Percentiles rank a stretch among this genome's conserved stretches.
phyloP scores from a whole-genome alignment of 257 asterid species.

The Capsicum pubescens region DNA sequence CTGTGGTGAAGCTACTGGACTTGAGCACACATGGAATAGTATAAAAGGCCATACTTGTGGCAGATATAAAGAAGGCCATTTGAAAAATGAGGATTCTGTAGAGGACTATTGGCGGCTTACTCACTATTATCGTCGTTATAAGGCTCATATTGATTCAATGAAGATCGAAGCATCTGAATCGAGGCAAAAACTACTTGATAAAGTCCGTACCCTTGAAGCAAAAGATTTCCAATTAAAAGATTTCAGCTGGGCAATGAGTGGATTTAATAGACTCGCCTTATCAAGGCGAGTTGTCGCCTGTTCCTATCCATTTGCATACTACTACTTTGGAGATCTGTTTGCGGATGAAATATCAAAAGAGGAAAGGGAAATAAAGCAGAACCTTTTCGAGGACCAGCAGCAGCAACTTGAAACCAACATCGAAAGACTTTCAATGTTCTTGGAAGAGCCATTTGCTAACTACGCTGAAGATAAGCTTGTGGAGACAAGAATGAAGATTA shows the following conservation, averaged over 20 bases:
- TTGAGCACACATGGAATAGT: conserved; percentile 36
- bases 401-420: conserved; percentile 61
- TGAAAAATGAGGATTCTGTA: conserved; percentile 32
- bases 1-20: conserved; percentile 64
- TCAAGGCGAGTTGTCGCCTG: conserved; percentile 49
- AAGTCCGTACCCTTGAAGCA: conserved; percentile 36
- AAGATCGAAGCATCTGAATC: conserved; percentile 43
- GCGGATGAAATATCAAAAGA: conserved; percentile 41
- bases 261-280: conserved; percentile 47
- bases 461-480: conserved; percentile 31
- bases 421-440: conserved; percentile 54
- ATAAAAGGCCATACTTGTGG: conserved; percentile 58
- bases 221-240: conserved; percentile 37
- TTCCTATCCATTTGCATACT: conserved; percentile 63
- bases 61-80: conserved; percentile 41
- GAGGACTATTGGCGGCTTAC: conserved; percentile 47
- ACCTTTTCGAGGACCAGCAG: conserved; percentile 67
- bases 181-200: conserved; percentile 38
- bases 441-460: conserved; percentile 47
- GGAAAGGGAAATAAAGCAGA: conserved; percentile 55
- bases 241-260: conserved; percentile 54
- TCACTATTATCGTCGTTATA: conserved; percentile 52
- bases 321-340: conserved; percentile 59
- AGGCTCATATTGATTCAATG: conserved; percentile 56
- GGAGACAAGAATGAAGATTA: conserved; percentile 39